These are phyloP conservation scores for Phoma sp. DNA, from an alignment of 2,329 filamentous ascomycete species.

Conservation along the genomic window DNA sequence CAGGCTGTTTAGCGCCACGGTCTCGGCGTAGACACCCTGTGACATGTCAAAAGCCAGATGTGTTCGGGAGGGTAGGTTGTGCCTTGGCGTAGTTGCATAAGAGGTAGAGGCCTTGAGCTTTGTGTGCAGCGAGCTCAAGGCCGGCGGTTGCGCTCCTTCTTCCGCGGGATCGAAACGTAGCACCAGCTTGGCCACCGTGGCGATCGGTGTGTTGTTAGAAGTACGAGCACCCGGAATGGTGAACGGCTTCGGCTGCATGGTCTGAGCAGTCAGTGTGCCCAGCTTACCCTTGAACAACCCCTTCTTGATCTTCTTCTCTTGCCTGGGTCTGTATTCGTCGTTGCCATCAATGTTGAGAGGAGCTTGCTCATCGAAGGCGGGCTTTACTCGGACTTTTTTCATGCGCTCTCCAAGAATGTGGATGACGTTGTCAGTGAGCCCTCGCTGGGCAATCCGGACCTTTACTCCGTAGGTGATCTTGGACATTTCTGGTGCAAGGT, in stretches of 20 bases:
- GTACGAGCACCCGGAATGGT: constrained; percentile 55
- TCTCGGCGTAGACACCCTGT: constrained; percentile 62
- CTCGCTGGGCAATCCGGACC: constrained; percentile 53
- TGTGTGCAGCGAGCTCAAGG: constrained; percentile 59
- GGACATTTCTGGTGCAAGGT: constrained; percentile 69
- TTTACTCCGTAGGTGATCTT: constrained; percentile 66
- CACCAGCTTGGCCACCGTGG: constrained; percentile 63
- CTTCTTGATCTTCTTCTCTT: constrained; percentile 67
- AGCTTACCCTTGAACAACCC: constrained; percentile 66
- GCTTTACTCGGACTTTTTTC: constrained; percentile 67
- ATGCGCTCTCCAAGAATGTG: constrained; percentile 59
- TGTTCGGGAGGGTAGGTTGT: constrained; percentile 57
- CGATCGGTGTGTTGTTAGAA: constrained; percentile 52
- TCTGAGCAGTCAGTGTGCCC: constrained; percentile 64
- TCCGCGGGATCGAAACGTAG: constrained; percentile 68
- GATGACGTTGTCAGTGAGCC: constrained; percentile 49
- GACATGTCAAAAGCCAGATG: constrained; percentile 54
- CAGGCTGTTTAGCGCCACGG: constrained; percentile 61
- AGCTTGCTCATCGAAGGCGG: constrained; percentile 65
- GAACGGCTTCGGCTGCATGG: constrained; percentile 65
- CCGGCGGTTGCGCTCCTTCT: constrained; percentile 59
- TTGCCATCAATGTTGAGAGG: constrained; percentile 61
- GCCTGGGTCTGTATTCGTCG: constrained; percentile 61
- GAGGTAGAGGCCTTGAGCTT: constrained; percentile 67
- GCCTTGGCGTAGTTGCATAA: constrained; percentile 61